phyloP scores from a whole-genome alignment of 2,329 filamentous ascomycete genomes.

The Sporothrix globosa region DNA sequence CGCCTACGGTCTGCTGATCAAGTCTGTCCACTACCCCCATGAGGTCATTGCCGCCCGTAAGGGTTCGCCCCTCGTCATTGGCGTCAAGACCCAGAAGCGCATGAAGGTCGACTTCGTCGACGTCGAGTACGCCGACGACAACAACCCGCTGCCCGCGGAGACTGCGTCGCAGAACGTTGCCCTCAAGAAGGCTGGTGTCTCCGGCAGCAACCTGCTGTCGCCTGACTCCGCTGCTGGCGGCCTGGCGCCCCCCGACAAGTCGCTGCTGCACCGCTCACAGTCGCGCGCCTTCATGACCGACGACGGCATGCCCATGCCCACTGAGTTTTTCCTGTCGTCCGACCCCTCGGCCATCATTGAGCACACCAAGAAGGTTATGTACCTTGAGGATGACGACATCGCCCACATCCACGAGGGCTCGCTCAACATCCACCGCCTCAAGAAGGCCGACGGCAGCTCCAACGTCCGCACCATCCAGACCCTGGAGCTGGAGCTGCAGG shows the following conservation, averaged over 20 bases:
- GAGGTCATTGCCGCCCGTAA: conserved; percentile 98
- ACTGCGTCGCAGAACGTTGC: conserved; percentile 94
- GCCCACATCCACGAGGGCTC: conserved; percentile 99
- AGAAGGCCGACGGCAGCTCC: conserved; percentile 94
- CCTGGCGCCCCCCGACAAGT: conserved; percentile 92
- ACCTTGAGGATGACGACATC: conserved; percentile 99
- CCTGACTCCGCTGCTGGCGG: conserved; percentile 50
- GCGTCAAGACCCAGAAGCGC: conserved; percentile 94
- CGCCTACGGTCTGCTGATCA: conserved; percentile 94
- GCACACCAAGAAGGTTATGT: conserved; percentile 99
- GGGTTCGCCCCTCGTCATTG: conserved; percentile 95
- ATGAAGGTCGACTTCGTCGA: conserved; percentile 99
- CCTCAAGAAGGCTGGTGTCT: conserved; percentile 87
- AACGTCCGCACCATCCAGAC: conserved; percentile 99
- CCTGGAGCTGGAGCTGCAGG: conserved; percentile 96
- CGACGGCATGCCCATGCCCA: conserved; percentile 95
- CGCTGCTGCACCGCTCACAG: conserved; percentile 95
- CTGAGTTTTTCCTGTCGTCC: conserved; percentile 98
- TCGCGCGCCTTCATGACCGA: conserved; percentile 98
- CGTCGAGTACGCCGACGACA: conserved; percentile 92
- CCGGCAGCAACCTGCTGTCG: conserved; percentile 68
- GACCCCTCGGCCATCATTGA: conserved; percentile 98
- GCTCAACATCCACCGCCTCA: conserved; percentile 96
- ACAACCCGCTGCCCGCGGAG: conserved; percentile 83
- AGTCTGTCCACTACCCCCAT: conserved; percentile 97